phyloP scores from a whole-genome alignment of 129 eudicot species.

The Smallanthus sonchifolius region DNA sequence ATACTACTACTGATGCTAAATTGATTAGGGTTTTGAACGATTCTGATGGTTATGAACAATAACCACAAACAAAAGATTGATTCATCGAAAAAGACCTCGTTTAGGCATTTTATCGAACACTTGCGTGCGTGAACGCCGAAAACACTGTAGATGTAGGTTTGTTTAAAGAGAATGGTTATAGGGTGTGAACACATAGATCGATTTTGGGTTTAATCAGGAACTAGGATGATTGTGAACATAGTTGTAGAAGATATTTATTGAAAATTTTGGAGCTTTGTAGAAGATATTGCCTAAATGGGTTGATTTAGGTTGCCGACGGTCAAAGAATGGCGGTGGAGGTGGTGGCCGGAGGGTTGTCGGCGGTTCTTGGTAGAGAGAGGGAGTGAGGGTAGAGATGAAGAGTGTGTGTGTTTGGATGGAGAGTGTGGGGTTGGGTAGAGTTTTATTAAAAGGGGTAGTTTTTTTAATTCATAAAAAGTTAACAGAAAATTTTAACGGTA shows the following conservation, averaged over 20 bases:
- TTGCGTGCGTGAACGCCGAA: neutral
- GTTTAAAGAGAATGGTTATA: neutral
- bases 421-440: too few relatives aligned
- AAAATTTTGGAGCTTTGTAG: too few relatives aligned
- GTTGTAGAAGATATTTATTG: neutral
- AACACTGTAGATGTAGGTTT: neutral
- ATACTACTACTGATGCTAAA: neutral
- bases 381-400: too few relatives aligned
- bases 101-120: slow-evolving; percentile 6
- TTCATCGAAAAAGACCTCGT: neutral
- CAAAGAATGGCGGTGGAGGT: too few relatives aligned
- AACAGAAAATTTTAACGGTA: too few relatives aligned
- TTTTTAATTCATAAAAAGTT: too few relatives aligned
- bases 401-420: too few relatives aligned
- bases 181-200: neutral
- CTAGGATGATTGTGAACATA: neutral
- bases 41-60: slow-evolving; percentile 5
- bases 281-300: too few relatives aligned
- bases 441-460: too few relatives aligned
- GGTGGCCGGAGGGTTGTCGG: too few relatives aligned
- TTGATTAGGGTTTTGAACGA: neutral
- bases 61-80: slow-evolving; percentile 11
- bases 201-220: neutral
- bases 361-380: too few relatives aligned
- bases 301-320: too few relatives aligned